Conservation (phyloP, 2,329 filamentous ascomycete genomes). For the Didymella pinodella region DNA sequence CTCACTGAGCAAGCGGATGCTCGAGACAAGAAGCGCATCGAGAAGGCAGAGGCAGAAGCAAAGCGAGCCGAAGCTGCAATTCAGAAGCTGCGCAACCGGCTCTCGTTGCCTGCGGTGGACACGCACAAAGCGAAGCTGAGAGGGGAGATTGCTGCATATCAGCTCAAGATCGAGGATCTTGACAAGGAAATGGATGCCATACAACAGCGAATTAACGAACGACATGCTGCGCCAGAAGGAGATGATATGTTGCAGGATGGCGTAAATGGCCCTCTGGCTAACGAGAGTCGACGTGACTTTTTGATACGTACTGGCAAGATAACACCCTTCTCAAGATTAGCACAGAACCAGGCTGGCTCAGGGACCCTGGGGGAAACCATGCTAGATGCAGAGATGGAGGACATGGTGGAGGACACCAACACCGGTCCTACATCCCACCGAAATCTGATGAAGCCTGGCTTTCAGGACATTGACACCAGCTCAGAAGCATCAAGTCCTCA, state of each 20-base stretch:
- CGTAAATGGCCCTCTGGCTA: slow-evolving; percentile 70
- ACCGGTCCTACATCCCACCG: slow-evolving; percentile 56
- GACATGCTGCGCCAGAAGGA: slow-evolving; percentile 66
- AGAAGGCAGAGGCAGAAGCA: slow-evolving; percentile 61
- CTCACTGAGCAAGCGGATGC: slow-evolving; percentile 69
- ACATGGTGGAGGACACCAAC: slow-evolving; percentile 56
- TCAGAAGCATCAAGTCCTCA: slow-evolving; percentile 45
- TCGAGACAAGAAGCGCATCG: slow-evolving; percentile 68
- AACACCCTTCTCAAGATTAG: slow-evolving; percentile 88
- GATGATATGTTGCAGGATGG: slow-evolving; percentile 53
- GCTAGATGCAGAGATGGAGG: slow-evolving; percentile 80
- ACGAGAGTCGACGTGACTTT: slow-evolving; percentile 86
- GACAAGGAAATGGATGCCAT: slow-evolving; percentile 82
- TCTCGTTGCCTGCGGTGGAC: slow-evolving; percentile 63
- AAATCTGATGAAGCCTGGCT: slow-evolving; percentile 59
- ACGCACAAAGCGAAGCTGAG: slow-evolving; percentile 66
- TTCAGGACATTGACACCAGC: slow-evolving; percentile 45
- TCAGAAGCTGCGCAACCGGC: slow-evolving; percentile 64
- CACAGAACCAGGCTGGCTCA: slow-evolving; percentile 67
- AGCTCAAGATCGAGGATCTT: slow-evolving; percentile 69
- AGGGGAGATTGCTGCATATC: slow-evolving; percentile 71
- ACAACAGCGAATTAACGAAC: slow-evolving; percentile 77
- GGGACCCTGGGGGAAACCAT: slow-evolving; percentile 79
- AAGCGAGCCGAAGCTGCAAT: slow-evolving; percentile 72
- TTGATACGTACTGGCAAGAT: slow-evolving; percentile 97